phyloP scores from a whole-genome alignment of 768 basidiomycete genomes.

The Glaciozyma martinii region DNA sequence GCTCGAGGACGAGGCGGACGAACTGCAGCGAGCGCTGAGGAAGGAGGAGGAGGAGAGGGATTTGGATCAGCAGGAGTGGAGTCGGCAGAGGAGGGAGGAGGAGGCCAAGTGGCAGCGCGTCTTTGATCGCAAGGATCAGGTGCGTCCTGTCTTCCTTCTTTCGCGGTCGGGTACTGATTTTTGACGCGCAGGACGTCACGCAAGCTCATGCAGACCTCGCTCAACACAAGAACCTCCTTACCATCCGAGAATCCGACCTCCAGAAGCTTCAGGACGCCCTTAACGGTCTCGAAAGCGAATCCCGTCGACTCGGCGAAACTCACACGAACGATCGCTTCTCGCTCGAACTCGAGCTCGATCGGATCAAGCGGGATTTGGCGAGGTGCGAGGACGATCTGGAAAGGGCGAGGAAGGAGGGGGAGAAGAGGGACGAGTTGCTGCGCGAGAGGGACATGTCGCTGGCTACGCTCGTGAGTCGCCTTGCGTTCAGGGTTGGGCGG shows the following conservation, averaged over 20 bases:
- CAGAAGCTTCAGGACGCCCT: constrained; percentile 61
- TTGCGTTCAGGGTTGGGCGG: neutral
- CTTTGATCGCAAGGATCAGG: constrained; percentile 35
- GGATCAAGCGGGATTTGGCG: constrained; percentile 72
- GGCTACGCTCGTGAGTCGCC: constrained; percentile 51
- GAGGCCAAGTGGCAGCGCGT: constrained; percentile 30
- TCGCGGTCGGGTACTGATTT: no score
- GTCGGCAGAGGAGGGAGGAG: constrained; percentile 22
- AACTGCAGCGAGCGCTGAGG: constrained; percentile 41
- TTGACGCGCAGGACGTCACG: neutral
- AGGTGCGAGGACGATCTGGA: constrained; percentile 68
- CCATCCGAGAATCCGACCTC: constrained; percentile 67
- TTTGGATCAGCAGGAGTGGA: constrained; percentile 51
- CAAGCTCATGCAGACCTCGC: constrained; percentile 34
- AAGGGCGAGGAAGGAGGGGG: constrained; percentile 60
- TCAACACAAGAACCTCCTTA: constrained; percentile 45
- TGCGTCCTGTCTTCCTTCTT: constrained; percentile 5
- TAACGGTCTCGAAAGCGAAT: constrained; percentile 63
- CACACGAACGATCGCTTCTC: constrained; percentile 75
- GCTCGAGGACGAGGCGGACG: constrained; percentile 36
- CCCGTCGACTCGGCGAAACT: constrained; percentile 69
- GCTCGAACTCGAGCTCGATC: constrained; percentile 78
- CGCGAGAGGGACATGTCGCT: constrained; percentile 64
- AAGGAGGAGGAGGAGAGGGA: constrained; percentile 62
- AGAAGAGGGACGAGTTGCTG: constrained; percentile 55